Evolutionary conservation across 2,329 filamentous ascomycete genomes (phyloP).

Genomic region (Hymenoscyphus occultus): DNA sequence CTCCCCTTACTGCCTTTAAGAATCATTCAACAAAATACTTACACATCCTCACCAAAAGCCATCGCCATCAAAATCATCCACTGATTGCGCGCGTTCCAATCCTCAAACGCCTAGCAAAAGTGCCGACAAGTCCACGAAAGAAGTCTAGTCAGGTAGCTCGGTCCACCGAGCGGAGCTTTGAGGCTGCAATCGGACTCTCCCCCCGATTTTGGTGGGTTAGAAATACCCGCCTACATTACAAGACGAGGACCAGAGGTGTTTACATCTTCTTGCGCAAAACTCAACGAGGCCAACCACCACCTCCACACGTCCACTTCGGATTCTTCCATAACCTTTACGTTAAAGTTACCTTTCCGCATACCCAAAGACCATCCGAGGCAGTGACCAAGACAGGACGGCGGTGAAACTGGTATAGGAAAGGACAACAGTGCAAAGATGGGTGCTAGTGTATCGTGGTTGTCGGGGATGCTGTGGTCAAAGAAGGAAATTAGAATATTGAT

Average conservation of each 20-base stretch:
- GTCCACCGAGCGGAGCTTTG: not conserved
- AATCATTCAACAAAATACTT: too few relatives aligned
- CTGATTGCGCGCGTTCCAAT: too few relatives aligned
- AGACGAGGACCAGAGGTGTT: slow-evolving; percentile 1
- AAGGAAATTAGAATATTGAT: slow-evolving; percentile 98
- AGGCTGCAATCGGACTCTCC: not conserved
- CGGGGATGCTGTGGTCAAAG: slow-evolving; percentile 78
- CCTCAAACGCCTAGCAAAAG: too few relatives aligned
- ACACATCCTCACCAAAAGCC: too few relatives aligned
- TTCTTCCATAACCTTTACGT: not conserved
- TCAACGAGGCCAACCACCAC: not conserved
- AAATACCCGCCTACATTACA: not conserved
- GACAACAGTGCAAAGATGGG: slow-evolving; percentile 51
- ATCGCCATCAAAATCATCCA: too few relatives aligned
- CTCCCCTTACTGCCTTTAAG: too few relatives aligned
- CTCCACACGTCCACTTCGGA: not conserved
- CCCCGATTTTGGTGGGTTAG: not conserved
- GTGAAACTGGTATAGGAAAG: slow-evolving; percentile 16
- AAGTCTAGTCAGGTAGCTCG: not conserved
- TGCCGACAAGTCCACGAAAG: not conserved
- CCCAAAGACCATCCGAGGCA: slow-evolving; percentile 1
- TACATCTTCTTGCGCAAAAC: not conserved
- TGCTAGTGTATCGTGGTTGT: slow-evolving; percentile 66
- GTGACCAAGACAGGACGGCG: slow-evolving; percentile 20
- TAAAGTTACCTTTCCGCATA: not conserved